Evolutionary conservation across 176 grass and related monocot species (phyloP), one percentile per base, ranked within the genome.

Genomic region (Elaeis guineensis): DNA sequence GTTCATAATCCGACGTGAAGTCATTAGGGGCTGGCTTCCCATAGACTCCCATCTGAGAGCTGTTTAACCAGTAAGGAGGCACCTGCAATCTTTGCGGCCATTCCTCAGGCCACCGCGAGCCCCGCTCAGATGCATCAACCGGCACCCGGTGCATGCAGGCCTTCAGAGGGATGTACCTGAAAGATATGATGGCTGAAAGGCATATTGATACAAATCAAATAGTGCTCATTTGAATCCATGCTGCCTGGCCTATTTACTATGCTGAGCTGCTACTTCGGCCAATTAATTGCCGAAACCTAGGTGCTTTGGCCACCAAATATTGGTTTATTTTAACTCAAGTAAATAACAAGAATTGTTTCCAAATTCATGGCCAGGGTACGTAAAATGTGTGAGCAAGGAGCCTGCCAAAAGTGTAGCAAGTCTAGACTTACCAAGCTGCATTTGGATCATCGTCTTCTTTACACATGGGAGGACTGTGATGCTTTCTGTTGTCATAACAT

Each of bases 391-490:
- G 35, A 44, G 9, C 35, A 14, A 44, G 11, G 35, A 44, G 35
- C 35, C 35, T 44, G 35, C 35, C 9, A 44, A 44, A 11, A n/a
- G n/a, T 14, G 11, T 2, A 44, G 35, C 6, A 44, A 9, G 11
- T 23, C 17, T 5, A 55, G 63, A 54, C 59, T 62, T 63, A 83
- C 80, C 93, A 98, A 16, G 87, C 87, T 1, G 84, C 87, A 76
- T 98, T 25, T 22, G 84, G 87, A 60, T 98, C 88, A 51, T 89
- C 84, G 63, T 83, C 85, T 54, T 83, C 84, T 57, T 77, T 69
- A 75, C 93, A 98, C 87, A 98, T 83, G 3, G 93, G 93, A 56
- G 93, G 93, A 50, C 79, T 81, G 62, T 68, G 84, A 70, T 67
- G 52, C 74, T 19, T 19, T 75, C 93, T 52, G 15, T 5, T 62